These are phyloP conservation scores for Talinum fruticosum DNA, from an alignment of 148 eudicot species.

Conservation along the genomic window DNA sequence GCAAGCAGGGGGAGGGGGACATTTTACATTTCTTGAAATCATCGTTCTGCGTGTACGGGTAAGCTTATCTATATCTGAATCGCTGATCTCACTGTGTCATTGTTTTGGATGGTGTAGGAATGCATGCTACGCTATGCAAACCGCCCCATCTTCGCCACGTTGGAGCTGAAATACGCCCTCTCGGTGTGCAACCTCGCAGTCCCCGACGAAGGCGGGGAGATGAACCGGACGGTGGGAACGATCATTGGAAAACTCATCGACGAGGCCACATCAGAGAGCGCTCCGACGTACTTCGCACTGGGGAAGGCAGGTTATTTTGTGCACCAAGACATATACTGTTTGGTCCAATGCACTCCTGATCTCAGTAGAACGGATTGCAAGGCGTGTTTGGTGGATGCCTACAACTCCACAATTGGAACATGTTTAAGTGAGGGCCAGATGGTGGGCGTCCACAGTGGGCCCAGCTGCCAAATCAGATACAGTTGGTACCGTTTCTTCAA, in stretches of 20 bases:
- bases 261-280: background rate
- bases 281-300: background rate
- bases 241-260: slow-evolving; percentile 8
- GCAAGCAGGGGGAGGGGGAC: no score
- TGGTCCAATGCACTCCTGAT: slow-evolving; percentile 27
- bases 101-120: background rate
- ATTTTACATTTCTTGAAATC: no score
- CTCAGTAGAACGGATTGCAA: slow-evolving; percentile 17
- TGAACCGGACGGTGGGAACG: background rate
- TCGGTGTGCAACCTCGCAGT: background rate
- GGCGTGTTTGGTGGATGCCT: slow-evolving; percentile 11
- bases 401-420: slow-evolving; percentile 12
- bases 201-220: background rate
- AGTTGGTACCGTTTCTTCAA: slow-evolving; percentile 8
- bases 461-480: slow-evolving; percentile 24
- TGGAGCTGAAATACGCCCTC: slow-evolving; percentile 13
- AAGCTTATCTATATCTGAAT: no score
- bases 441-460: slow-evolving; percentile 7
- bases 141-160: slow-evolving; percentile 20
- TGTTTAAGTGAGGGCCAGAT: slow-evolving; percentile 9
- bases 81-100: no score
- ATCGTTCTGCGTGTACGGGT: no score
- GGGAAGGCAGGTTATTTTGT: background rate
- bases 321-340: background rate
- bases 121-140: slow-evolving; percentile 25